Base-by-base conservation (phyloP, 176 grass and related monocot species). In the Zoysia pacifica region DNA sequence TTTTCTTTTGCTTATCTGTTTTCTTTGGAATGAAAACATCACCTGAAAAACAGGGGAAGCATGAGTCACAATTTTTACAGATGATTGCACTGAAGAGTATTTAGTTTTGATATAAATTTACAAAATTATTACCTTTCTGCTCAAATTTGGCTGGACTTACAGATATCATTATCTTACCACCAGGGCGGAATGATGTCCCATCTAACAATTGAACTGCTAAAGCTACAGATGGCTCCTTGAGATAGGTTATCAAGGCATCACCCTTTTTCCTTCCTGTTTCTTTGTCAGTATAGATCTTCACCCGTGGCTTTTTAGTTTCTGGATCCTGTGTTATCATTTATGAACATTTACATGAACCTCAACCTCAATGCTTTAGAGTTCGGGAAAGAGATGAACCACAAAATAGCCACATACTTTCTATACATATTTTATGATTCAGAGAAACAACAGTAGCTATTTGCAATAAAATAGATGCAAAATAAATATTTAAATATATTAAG, bases 151-250 rank as follows among this genome's bases (percentile, higher is more conserved):
- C 92, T 50, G 36, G 84, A 67, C 76, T 93, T 53, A 99, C 96
- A 78, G 92, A 87, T 92, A 98, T 93, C 36, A 83, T 78, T 43
- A 66, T 93, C 78, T 87, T 98, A 72, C 83, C 96, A 86, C 86
- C 90, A 82, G 96, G 87, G 73, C 84, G 87, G 64, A 98, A 85
- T 91, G 92, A 83, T 68, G 88, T 76, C 9, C 92, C 92, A 77
- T 93, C 96, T 76, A 99, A 89, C 54, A 99, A 72, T 82, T 99
- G 90, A 75, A 89, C 69, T 64, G 92, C 88, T 83, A 99, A 82
- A 73, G 78, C 86, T 84, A 99, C 90, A 88, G 92, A 99, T 70
- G 92, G 96, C 36, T 99, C 96, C 96, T 94, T 98, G 64, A 94
- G 88, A 83, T 89, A 98, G 58, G 95, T 91, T 39, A 98, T 90